Evolutionary conservation across 202 grass and related monocot species (phyloP), one percentile per base, ranked within the genome.

Genomic region (Hordeum pubiflorum): DNA sequence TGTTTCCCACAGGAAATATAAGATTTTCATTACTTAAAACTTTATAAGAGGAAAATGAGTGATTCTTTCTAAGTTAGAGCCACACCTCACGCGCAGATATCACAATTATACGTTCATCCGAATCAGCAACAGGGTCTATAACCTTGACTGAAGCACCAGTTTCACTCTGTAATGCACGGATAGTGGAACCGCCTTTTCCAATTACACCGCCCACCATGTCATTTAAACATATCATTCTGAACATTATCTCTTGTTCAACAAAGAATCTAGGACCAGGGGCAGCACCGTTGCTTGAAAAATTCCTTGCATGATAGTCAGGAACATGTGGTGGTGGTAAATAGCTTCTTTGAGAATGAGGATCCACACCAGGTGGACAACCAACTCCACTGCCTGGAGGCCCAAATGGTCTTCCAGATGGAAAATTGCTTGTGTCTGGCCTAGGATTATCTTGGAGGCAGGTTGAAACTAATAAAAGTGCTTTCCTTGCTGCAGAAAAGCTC

Each of bases 71-170:
- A 46, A n/a, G 64, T 22, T 33, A 82, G 41, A 89, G 59, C 83
- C 86, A 80, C 20, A 94, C 92, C 92, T 91, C 92, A 70, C 76
- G 79, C 64, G 86, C 86, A 81, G 92, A 87, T 76, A 94, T 88
- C 4, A 84, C 69, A 83, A 94, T 67, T 29, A 89, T 10, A 75
- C 79, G 86, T 62, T 94, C 89, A 41, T 94, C 86, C 46, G 84
- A 75, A 78, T 94, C 92, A 67, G 75, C 50, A 76, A 87, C 56
- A 62, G 79, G 32, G n/a, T 94, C 92, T 71, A 91, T 22, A 89
- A 94, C 85, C 87, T 94, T 94, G 54, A 94, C 89, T 58, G 84
- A 85, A 82, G 92, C 84, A 85, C 92, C 89, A 80, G 78, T 94
- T 85, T 94, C 89, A 87, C 78, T 91, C 87, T 94, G 92, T 48